Percentiles rank a stretch among this genome's conserved stretches.
These are phyloP conservation scores for Dunaliella primolecta DNA, from an alignment of 139 green algal species.

Conservation along the genomic window DNA sequence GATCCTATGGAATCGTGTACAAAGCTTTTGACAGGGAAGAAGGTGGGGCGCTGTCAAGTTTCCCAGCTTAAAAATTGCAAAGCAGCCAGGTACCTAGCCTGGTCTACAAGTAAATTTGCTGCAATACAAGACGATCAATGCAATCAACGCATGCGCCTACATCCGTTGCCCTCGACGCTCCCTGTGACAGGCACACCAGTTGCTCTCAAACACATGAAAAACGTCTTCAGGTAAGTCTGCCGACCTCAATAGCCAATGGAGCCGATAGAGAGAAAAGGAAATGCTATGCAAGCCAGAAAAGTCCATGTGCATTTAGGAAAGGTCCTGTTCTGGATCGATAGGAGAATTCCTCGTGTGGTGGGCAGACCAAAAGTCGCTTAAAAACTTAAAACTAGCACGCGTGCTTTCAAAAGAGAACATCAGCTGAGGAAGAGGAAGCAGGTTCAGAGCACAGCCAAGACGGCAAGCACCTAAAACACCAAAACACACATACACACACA, in stretches of 20 bases:
- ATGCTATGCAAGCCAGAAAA: too few species aligned
- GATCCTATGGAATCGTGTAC: not conserved
- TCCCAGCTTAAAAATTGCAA: not conserved
- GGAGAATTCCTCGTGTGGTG: too few species aligned
- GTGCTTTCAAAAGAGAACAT: not conserved
- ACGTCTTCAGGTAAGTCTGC: not conserved
- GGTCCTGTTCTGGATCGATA: too few species aligned
- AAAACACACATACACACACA: too few species aligned
- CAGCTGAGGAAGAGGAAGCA: too few species aligned
- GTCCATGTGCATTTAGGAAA: too few species aligned
- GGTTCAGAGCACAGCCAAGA: too few species aligned
- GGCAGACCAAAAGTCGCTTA: too few species aligned
- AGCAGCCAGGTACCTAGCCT: not conserved
- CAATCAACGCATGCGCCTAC: not conserved
- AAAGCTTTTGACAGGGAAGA: not conserved
- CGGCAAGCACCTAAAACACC: too few species aligned
- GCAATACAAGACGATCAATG: not conserved
- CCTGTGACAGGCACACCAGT: not conserved
- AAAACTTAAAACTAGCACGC: not conserved
- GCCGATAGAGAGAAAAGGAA: too few species aligned
- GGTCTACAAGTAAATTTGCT: not conserved
- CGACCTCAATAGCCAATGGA: too few species aligned
- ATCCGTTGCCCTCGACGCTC: not conserved
- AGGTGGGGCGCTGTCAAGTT: not conserved
- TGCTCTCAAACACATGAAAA: not conserved